These are phyloP conservation scores for Gloeopeniophorella convolvens DNA, from an alignment of 768 basidiomycete species.

Conservation along the genomic window DNA sequence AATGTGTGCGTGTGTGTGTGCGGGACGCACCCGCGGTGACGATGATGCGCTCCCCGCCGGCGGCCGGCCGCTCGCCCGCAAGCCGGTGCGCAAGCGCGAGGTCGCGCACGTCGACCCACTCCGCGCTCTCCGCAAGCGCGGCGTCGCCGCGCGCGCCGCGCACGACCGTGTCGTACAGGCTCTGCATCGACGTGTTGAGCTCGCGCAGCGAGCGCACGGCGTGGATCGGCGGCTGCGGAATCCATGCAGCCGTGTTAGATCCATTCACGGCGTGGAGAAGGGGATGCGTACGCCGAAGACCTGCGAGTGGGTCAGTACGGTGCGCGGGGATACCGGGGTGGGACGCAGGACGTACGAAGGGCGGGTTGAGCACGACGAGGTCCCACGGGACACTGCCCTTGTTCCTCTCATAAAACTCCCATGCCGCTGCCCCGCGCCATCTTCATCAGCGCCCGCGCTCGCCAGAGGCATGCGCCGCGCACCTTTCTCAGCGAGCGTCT, in stretches of 20 bases:
- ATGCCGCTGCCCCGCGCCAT: constrained; percentile 25
- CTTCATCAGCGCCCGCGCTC: constrained; percentile 10
- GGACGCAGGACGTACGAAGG: constrained; percentile 25
- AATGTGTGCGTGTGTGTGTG: background rate
- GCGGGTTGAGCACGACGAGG: constrained; percentile 30
- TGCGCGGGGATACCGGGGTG: no score
- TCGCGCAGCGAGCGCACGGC: constrained; percentile 26
- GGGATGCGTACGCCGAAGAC: no score
- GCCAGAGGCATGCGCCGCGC: background rate
- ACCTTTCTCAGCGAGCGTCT: constrained; percentile 61
- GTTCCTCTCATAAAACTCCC: constrained; percentile 27
- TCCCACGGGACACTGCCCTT: constrained; percentile 27
- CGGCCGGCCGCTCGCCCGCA: constrained; percentile 23
- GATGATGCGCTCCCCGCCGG: constrained; percentile 33
- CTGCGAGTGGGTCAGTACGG: no score
- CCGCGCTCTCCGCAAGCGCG: no score
- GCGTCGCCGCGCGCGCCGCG: background rate
- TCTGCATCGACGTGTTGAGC: constrained; percentile 30
- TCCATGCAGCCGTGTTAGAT: background rate
- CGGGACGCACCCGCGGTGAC: constrained; percentile 8
- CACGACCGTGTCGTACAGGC: constrained; percentile 7
- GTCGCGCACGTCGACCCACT: constrained; percentile 31
- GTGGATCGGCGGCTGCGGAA: constrained; percentile 21
- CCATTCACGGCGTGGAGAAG: no score
- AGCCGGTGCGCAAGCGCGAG: constrained; percentile 25